phyloP scores from a whole-genome alignment of 345 rosid species.

The Raphanus sativus region DNA sequence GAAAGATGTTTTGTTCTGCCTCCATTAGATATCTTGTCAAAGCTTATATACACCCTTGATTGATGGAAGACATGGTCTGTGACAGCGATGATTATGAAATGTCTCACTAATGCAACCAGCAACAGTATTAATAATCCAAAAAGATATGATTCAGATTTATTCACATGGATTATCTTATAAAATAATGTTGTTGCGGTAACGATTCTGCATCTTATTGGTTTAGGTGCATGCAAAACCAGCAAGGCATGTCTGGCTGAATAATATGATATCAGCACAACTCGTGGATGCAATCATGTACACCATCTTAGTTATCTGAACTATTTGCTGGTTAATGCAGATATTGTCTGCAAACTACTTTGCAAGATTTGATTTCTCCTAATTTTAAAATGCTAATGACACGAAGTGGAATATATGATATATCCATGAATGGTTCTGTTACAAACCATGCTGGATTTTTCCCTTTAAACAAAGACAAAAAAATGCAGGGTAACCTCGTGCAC shows the following conservation, averaged over 20 bases:
- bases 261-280: conserved; percentile 7
- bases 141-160: conserved; percentile 1
- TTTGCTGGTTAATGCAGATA: conserved; percentile 1
- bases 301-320: neutral
- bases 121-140: neutral
- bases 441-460: neutral
- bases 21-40: conserved; percentile 1
- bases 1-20: conserved; percentile 16
- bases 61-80: neutral
- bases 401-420: neutral
- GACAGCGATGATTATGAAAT: neutral
- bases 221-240: conserved; percentile 1
- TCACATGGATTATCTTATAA: neutral
- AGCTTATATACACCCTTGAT: conserved; percentile 9
- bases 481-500: neutral
- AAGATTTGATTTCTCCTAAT: neutral
- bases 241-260: neutral
- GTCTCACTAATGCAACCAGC: neutral
- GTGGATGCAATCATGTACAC: conserved; percentile 20
- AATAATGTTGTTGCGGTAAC: neutral
- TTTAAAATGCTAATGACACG: neutral
- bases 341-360: conserved; percentile 22
- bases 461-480: neutral
- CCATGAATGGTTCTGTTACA: neutral
- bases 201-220: neutral